phyloP scores from a whole-genome alignment of 495 filamentous ascomycete species.

The Penicillium malachiteum region DNA sequence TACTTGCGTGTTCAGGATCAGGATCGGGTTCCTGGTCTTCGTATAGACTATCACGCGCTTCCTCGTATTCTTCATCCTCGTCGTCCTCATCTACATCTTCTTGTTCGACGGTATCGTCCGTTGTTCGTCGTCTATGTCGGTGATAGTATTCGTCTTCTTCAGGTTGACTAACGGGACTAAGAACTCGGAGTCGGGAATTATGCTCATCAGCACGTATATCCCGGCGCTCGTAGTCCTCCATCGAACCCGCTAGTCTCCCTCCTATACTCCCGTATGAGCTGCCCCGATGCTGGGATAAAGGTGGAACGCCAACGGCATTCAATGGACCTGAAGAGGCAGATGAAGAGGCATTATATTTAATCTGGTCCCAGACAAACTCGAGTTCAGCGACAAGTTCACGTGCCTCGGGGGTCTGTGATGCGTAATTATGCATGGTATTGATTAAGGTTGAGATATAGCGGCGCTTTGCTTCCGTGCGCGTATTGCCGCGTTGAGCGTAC shows the following conservation, averaged over 20 bases:
- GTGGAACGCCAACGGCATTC: conserved; percentile 33
- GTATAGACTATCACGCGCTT: conserved; percentile 35
- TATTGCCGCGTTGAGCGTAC: conserved; percentile 77
- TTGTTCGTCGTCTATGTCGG: conserved; percentile 18
- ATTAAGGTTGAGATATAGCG: conserved; percentile 90
- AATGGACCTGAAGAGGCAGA: conserved; percentile 53
- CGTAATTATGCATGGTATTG: conserved; percentile 94
- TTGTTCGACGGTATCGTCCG: conserved; percentile 30
- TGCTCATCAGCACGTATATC: conserved; percentile 8
- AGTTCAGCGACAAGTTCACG: conserved; percentile 88
- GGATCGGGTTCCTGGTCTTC: conserved; percentile 48
- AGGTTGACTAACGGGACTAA: conserved; percentile 78
- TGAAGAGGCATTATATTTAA: conserved; percentile 76
- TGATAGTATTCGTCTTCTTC: conserved; percentile 61
- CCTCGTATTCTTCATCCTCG: conserved; percentile 34
- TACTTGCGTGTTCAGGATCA: conserved; percentile 33
- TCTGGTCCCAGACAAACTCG: conserved; percentile 98
- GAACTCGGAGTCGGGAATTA: conserved; percentile 54
- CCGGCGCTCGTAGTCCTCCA: conserved; percentile 27
- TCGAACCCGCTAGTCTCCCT: conserved; percentile 25
- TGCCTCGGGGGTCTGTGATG: conserved; percentile 77
- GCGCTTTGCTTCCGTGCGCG: conserved; percentile 89
- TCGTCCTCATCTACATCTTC: conserved; percentile 29
- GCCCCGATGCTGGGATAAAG: conserved; percentile 29
- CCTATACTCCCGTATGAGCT: conserved; percentile 38